Evolutionary conservation across 768 basidiomycete species (phyloP).

Genomic region (Rhodotorula kratochvilovae): DNA sequence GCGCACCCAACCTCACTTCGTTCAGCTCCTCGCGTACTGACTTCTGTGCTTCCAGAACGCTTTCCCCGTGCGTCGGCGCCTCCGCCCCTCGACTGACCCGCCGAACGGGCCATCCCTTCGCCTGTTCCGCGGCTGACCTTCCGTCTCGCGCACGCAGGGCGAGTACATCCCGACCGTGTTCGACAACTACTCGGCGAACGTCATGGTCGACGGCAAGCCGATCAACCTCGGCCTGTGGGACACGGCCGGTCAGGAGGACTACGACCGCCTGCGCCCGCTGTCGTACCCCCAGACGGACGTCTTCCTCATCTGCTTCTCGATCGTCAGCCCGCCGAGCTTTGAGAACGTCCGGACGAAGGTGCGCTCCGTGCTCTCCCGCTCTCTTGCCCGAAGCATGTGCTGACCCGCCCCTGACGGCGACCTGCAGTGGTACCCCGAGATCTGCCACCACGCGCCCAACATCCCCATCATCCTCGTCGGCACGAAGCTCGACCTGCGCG

Average conservation of each 20-base stretch:
- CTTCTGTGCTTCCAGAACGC: conserved; percentile 19
- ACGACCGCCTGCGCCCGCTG: conserved; percentile 91
- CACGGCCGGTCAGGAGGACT: conserved; percentile 99
- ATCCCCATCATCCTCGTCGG: conserved; percentile 91
- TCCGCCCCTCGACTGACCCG: conserved; percentile 24
- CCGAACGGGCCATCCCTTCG: too few relatives aligned
- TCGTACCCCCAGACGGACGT: conserved; percentile 99
- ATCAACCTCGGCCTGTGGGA: conserved; percentile 98
- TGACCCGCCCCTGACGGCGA: neutral
- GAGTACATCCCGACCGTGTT: conserved; percentile 98
- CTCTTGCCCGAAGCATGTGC: neutral
- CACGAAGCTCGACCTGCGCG: conserved; percentile 94
- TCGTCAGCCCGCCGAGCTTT: conserved; percentile 95
- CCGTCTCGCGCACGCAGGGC: conserved; percentile 56
- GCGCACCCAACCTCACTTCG: too few relatives aligned
- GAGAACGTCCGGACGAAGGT: conserved; percentile 99
- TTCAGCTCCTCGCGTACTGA: too few relatives aligned
- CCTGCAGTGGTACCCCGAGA: conserved; percentile 89
- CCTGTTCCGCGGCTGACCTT: conserved; percentile 50
- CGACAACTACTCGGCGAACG: conserved; percentile 91
- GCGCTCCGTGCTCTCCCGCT: neutral
- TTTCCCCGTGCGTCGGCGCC: conserved; percentile 41
- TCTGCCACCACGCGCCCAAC: conserved; percentile 92
- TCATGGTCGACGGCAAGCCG: conserved; percentile 98
- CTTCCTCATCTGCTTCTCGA: conserved; percentile 97